Evolutionary conservation across 305 asterid species (phyloP).

Genomic region (Rubia tinctorum): DNA sequence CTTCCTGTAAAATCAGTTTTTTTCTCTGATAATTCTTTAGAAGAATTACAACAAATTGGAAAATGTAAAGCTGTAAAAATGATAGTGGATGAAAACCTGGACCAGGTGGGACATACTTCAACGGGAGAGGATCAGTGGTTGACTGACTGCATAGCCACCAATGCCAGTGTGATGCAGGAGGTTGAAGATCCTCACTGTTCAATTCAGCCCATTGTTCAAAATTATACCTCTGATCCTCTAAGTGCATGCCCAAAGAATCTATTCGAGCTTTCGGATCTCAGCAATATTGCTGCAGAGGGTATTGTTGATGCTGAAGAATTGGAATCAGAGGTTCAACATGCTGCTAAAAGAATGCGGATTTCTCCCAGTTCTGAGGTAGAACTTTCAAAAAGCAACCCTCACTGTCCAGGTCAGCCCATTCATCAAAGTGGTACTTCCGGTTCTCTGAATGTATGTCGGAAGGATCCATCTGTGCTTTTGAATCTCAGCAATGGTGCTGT

Average conservation of each 20-base stretch:
- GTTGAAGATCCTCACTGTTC: slow-evolving; percentile 24
- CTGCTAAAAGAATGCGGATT: slow-evolving; percentile 52
- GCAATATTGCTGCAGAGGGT: slow-evolving; percentile 10
- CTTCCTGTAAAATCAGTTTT: slow-evolving; percentile 37
- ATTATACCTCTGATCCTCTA: slow-evolving; percentile 16
- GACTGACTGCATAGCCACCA: slow-evolving; percentile 24
- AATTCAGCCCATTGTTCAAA: slow-evolving; percentile 22
- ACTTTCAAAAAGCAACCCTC: slow-evolving; percentile 15
- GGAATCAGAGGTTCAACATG: slow-evolving; percentile 33
- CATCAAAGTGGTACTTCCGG: slow-evolving; percentile 21
- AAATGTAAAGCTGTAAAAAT: slow-evolving; percentile 25
- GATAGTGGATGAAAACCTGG: slow-evolving; percentile 21
- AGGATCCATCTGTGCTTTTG: slow-evolving; percentile 4
- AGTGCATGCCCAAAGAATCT: slow-evolving; percentile 21
- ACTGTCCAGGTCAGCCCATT: slow-evolving; percentile 16
- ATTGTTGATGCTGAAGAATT: slow-evolving; percentile 10
- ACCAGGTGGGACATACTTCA: slow-evolving; percentile 16
- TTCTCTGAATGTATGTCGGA: slow-evolving; percentile 16
- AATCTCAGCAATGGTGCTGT: slow-evolving; percentile 19
- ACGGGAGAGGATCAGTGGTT: slow-evolving; percentile 21
- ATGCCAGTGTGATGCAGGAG: slow-evolving; percentile 27
- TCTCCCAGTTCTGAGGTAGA: slow-evolving; percentile 28
- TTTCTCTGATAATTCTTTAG: slow-evolving; percentile 30
- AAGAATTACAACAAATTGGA: slow-evolving; percentile 27
- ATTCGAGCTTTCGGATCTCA: slow-evolving; percentile 22